These are phyloP conservation scores for Tremella fuciformis DNA, from an alignment of 768 basidiomycete species.

Conservation along the genomic window DNA sequence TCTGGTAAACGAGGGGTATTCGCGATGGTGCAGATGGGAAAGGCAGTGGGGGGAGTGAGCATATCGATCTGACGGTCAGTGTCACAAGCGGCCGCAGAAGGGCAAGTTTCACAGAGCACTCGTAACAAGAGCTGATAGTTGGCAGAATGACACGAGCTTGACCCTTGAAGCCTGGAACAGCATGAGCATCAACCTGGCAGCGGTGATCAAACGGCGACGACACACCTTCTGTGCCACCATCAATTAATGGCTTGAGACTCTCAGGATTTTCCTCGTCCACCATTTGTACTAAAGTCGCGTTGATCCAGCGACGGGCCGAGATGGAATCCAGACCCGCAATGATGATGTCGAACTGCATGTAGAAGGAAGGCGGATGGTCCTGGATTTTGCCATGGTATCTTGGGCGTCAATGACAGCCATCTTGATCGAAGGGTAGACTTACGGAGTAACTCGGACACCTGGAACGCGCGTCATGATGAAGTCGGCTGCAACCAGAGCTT, in stretches of 20 bases:
- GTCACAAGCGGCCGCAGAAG: conserved; percentile 1
- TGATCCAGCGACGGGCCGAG: conserved; percentile 97
- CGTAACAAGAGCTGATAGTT: conserved; percentile 91
- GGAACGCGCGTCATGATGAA: conserved; percentile 96
- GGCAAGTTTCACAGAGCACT: conserved; percentile 66
- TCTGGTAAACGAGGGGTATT: conserved; percentile 97
- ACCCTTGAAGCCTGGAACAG: conserved; percentile 81
- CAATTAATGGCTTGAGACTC: conserved; percentile 91
- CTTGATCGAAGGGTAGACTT: conserved; percentile 49
- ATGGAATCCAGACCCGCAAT: conserved; percentile 97
- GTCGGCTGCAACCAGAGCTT: conserved; percentile 89
- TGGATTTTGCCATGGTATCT: conserved; percentile 98
- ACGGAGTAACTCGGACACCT: conserved; percentile 96
- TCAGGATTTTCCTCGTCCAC: conserved; percentile 72
- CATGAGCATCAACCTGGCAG: background rate
- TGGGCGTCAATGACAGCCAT: background rate
- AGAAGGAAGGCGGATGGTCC: conserved; percentile 92
- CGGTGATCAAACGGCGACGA: background rate
- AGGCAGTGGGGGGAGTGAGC: conserved; percentile 94
- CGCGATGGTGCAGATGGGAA: conserved; percentile 98
- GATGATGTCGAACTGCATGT: conserved; percentile 92
- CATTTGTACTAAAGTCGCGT: conserved; percentile 79
- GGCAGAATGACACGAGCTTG: conserved; percentile 97
- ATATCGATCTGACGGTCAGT: conserved; percentile 64
- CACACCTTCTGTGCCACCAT: conserved; percentile 95